Evolutionary conservation across 768 basidiomycete genomes (phyloP), one percentile per base, ranked within the genome.

Genomic region (Solioccasus polychromus): DNA sequence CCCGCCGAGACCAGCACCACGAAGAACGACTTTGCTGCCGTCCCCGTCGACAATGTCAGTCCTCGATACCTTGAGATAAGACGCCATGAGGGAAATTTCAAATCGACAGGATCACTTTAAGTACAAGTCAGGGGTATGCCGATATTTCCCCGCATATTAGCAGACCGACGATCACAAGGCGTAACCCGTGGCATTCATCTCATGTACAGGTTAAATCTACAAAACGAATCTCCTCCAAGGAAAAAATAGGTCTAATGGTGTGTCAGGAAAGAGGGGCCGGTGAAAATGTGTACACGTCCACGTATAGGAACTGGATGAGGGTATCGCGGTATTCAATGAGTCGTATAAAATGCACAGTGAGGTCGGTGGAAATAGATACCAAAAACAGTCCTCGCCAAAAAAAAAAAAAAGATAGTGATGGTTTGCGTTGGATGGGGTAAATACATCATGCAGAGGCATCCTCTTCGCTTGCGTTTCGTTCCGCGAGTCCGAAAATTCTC

Each of bases 1-100:
- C 59, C 87, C 86, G 50, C 86, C 87, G 18, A 89, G 68, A n/a
- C 86, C 85, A 43, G 86, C 86, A 18, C 88, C 88, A 35, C 81
- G 70, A 42, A 86, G 71, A 47, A 83, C 71, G 48, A 84, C 69
- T 52, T 81, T 74, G 17, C 79, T 71, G 30, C 74, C 79, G 29
- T 76, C 61, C 40, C 72, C 72, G 55, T 84, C 75, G 47, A 83
- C 75, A 54, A 87, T 68, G 51, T 77, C 79, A 14, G 77, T 79
- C 32, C 82, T 83, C 47, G 72, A 69, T 12, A 83, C 75, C 52
- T 69, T 77, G 39, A 84, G 66, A 46, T 74, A 73, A 48, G 79
- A 76, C 20, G 47, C 35, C 58, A 63, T 61, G 37, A n/a, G n/a
- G n/a, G n/a, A n/a, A n/a, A n/a, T n/a, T n/a, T n/a, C n/a, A n/a